These are phyloP conservation scores for Calophaca sinica DNA, from an alignment of 306 rosid genomes.

Conservation along the genomic window DNA sequence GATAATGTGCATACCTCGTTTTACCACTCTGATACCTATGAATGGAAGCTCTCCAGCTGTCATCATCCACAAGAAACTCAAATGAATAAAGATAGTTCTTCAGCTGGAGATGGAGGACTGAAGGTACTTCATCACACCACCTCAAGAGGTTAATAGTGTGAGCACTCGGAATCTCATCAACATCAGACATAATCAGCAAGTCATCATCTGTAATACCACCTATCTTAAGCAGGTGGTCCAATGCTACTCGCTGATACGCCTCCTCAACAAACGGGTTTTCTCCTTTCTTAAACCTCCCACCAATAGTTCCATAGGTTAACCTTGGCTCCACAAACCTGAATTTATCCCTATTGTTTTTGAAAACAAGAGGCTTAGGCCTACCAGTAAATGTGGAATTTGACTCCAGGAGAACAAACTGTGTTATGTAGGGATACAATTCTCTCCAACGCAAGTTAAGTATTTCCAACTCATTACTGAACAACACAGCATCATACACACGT, in stretches of 20 bases:
- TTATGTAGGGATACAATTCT: slow-evolving; percentile 80
- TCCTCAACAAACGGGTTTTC: slow-evolving; percentile 90
- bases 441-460: slow-evolving; percentile 80
- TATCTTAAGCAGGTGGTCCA: slow-evolving; percentile 73
- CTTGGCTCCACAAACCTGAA: slow-evolving; percentile 72
- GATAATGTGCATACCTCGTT: slow-evolving; percentile 80
- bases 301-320: slow-evolving; percentile 68
- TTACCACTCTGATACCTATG: slow-evolving; percentile 69
- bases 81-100: slow-evolving; percentile 86
- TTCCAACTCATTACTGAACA: slow-evolving; percentile 87
- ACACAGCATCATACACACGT: slow-evolving; percentile 85
- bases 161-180: slow-evolving; percentile 90
- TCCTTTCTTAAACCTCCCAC: slow-evolving; percentile 75
- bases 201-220: slow-evolving; percentile 86
- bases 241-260: slow-evolving; percentile 77
- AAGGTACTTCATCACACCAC: slow-evolving; percentile 85
- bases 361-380: slow-evolving; percentile 67
- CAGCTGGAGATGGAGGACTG: slow-evolving; percentile 75
- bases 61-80: slow-evolving; percentile 74
- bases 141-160: slow-evolving; percentile 85
- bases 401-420: slow-evolving; percentile 82
- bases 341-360: slow-evolving; percentile 54
- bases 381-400: slow-evolving; percentile 90
- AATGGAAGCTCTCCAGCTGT: slow-evolving; percentile 90
- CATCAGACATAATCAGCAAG: slow-evolving; percentile 90